phyloP scores from a whole-genome alignment of 2,329 filamentous ascomycete genomes.

The Aspergillus sp. region DNA sequence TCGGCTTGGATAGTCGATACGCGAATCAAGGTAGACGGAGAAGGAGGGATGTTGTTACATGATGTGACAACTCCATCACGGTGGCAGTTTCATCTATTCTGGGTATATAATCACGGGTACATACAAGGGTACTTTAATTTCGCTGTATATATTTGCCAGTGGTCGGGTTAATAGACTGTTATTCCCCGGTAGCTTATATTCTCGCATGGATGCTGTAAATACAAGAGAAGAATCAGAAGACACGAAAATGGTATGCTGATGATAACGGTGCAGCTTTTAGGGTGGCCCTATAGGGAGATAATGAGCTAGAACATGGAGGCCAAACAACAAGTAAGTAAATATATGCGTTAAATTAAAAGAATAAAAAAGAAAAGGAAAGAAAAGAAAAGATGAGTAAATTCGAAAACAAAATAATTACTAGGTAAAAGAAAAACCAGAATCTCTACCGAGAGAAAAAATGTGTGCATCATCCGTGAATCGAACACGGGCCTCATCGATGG shows the following conservation, averaged over 20 bases:
- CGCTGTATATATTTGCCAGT: background rate
- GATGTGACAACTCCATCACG: background rate
- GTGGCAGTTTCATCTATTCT: background rate
- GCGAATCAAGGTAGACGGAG: slow-evolving; percentile 15
- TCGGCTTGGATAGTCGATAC: slow-evolving; percentile 40
- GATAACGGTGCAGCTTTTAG: too few relatives aligned
- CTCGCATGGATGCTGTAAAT: background rate
- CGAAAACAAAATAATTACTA: too few relatives aligned
- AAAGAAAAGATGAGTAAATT: too few relatives aligned
- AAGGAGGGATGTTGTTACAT: background rate
- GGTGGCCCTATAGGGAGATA: too few relatives aligned
- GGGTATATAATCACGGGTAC: background rate
- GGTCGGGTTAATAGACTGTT: background rate
- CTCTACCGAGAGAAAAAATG: too few relatives aligned
- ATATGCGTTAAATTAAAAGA: too few relatives aligned
- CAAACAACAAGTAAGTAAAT: too few relatives aligned
- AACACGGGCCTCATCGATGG: slow-evolving; percentile 52
- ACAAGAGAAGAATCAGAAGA: background rate
- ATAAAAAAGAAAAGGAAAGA: too few relatives aligned
- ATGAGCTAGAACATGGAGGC: background rate
- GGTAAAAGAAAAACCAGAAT: too few relatives aligned
- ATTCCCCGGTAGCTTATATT: background rate
- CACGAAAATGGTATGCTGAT: too few relatives aligned
- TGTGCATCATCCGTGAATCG: slow-evolving; percentile 51
- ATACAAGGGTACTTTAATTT: background rate